A percentile compares a stretch with the other conserved stretches of the same genome.
Evolutionary conservation across 1,139 yeast species (phyloP).

Genomic region (Magnusiomyces magnusii): DNA sequence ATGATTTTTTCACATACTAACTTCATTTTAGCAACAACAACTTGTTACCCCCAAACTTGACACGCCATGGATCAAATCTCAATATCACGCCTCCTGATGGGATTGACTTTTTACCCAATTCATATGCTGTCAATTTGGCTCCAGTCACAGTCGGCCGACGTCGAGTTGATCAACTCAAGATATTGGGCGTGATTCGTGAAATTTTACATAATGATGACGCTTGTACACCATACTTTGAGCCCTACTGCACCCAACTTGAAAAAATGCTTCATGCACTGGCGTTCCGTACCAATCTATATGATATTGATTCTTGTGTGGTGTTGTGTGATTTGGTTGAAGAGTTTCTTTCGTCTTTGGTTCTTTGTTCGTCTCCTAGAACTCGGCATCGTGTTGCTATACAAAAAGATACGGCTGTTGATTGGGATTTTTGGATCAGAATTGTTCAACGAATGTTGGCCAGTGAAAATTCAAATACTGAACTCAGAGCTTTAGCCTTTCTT

Average conservation of each 20-base stretch:
- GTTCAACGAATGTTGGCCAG: constrained; percentile 51
- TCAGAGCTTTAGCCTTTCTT: constrained; percentile 56
- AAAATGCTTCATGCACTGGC: constrained; percentile 35
- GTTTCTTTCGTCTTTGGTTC: constrained; percentile 30
- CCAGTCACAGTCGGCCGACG: constrained; percentile 23
- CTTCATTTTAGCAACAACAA: not conserved
- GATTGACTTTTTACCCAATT: constrained; percentile 5
- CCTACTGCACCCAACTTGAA: constrained; percentile 33
- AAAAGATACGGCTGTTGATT: constrained; percentile 39
- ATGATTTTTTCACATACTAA: not conserved
- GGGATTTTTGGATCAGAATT: constrained; percentile 73
- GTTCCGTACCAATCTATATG: constrained; percentile 31
- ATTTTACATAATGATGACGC: constrained; percentile 31
- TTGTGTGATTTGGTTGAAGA: constrained; percentile 43
- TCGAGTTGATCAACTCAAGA: constrained; percentile 32
- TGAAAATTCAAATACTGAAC: constrained; percentile 54
- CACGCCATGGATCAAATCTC: not conserved
- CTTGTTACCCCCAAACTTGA: not conserved
- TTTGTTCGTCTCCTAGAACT: constrained; percentile 21
- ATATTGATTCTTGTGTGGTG: constrained; percentile 41
- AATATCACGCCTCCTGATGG: not conserved
- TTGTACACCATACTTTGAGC: constrained; percentile 28
- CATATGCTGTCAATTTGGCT: constrained; percentile 8
- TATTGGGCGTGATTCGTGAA: constrained; percentile 32
- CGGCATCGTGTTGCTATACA: constrained; percentile 24